Base-by-base conservation (phyloP, 129 eudicot genomes). In the Mikania micrantha region DNA sequence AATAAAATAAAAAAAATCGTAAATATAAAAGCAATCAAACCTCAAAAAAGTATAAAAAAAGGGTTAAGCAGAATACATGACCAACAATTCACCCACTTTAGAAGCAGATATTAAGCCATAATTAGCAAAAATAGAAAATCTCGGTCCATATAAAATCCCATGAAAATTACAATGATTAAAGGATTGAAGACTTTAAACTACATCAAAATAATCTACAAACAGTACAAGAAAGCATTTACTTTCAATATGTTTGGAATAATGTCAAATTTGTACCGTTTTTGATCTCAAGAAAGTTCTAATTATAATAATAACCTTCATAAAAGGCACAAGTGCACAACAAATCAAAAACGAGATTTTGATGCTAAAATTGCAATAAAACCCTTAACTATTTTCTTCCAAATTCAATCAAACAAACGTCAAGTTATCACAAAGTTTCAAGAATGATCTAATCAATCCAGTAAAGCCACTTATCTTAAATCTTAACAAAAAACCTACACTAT, bases 1-100 rank as follows among this genome's bases (percentile, higher is more conserved):
- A 7, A 47, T 25, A 12, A 12, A 25, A 24, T 21, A 1, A 4
- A 5, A 31, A 41, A 13, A 44, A 59, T 16, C n/a, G 32, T 2
- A 39, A 12, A 66, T n/a, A 7, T 29, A 57, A 38, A 9, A 70
- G 8, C 66, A 39, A 56, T 24, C 29, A 29, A 70, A 53, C 74
- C 29, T 21, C 35, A 68, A 5, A 24, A 31, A 32, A 36, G 50
- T 32, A 32, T 32, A 32, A 32, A 32, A n/a, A n/a, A n/a, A n/a
- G n/a, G n/a, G n/a, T n/a, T 16, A 60, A 44, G 27, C 29, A 58
- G 34, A 27, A 73, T 10, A 63, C 22, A 63, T n/a, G 19, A 31
- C 24, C 21, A 7, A 29, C 24, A n/a, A 3, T 32, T 32, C 42
- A 31, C 22, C 17, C 15, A 19, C 42, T 32, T 32, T 31, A 59